Percentiles rank a stretch among this genome's conserved stretches.
Conservation (phyloP, 139 green algal species). For the Chlorella sorokiniana region DNA sequence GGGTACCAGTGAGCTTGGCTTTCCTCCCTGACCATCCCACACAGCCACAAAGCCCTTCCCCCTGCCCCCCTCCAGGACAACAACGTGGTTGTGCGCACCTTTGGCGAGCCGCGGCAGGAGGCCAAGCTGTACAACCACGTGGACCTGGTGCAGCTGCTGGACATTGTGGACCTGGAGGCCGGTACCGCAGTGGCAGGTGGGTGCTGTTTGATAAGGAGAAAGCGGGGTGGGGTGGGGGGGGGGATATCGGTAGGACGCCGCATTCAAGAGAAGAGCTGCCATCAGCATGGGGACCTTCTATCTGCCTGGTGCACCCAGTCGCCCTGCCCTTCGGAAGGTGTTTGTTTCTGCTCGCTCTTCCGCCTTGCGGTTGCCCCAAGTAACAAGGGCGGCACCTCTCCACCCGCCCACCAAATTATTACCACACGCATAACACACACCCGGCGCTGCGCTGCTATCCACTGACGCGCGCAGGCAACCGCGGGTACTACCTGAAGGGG, state of each 20-base stretch:
- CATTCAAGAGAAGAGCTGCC: too few species aligned
- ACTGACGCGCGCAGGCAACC: conserved; percentile 59
- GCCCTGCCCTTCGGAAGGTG: too few species aligned
- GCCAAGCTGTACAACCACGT: conserved; percentile 93
- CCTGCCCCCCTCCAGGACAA: conserved; percentile 66
- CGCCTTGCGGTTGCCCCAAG: not conserved
- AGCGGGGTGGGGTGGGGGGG: not conserved
- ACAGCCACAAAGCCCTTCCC: not conserved
- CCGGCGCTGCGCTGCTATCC: not conserved
- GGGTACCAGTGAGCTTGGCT: too few species aligned
- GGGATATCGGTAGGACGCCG: too few species aligned
- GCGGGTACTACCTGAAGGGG: conserved; percentile 94
- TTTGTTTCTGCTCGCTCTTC: too few species aligned
- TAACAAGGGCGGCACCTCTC: not conserved
- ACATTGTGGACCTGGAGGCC: conserved; percentile 92
- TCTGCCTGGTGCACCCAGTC: too few species aligned
- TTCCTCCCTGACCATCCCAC: too few species aligned
- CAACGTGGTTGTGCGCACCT: conserved; percentile 87
- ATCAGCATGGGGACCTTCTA: too few species aligned
- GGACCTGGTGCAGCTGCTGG: conserved; percentile 91
- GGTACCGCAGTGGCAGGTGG: conserved; percentile 66
- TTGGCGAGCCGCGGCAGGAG: conserved; percentile 59
- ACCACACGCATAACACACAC: not conserved
- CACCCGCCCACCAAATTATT: too few species aligned
- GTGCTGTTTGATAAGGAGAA: not conserved